Conservation (phyloP, 257 asterid species). For the Euphrasia confusa region DNA sequence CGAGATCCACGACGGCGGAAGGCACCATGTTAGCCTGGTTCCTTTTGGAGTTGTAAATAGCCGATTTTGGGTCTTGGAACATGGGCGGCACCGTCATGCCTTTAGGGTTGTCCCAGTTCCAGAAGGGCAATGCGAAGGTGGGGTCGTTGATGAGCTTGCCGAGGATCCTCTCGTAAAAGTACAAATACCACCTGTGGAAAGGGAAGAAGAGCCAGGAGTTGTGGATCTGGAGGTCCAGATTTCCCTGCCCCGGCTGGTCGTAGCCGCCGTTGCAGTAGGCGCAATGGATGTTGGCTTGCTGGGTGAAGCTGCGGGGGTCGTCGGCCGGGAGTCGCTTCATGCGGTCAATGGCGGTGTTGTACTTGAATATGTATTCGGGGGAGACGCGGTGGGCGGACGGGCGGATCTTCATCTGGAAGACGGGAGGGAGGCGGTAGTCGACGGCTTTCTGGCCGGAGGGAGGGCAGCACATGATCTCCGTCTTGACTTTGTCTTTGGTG, state of each 20-base stretch:
- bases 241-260: slow-evolving; percentile 28
- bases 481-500: background rate
- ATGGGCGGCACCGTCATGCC: slow-evolving; percentile 31
- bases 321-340: slow-evolving; percentile 28
- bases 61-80: slow-evolving; percentile 9
- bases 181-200: slow-evolving; percentile 47
- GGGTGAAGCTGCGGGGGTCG: slow-evolving; percentile 30
- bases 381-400: slow-evolving; percentile 28
- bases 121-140: slow-evolving; percentile 37
- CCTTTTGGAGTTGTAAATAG: slow-evolving; percentile 28
- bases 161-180: slow-evolving; percentile 41
- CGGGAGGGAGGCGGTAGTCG: slow-evolving; percentile 27
- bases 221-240: slow-evolving; percentile 32
- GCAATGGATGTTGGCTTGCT: slow-evolving; percentile 35
- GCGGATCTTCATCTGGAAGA: slow-evolving; percentile 20
- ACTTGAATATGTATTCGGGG: slow-evolving; percentile 26
- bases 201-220: slow-evolving; percentile 43
- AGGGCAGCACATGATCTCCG: slow-evolving; percentile 34
- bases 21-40: slow-evolving; percentile 30
- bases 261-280: slow-evolving; percentile 42
- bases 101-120: slow-evolving; percentile 46
- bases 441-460: slow-evolving; percentile 10
- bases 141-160: slow-evolving; percentile 40
- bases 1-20: slow-evolving; percentile 31
- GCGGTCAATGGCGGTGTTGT: slow-evolving; percentile 26